phyloP scores from a whole-genome alignment of 2,329 filamentous ascomycete species.

The Aspergillus fijiensis region DNA sequence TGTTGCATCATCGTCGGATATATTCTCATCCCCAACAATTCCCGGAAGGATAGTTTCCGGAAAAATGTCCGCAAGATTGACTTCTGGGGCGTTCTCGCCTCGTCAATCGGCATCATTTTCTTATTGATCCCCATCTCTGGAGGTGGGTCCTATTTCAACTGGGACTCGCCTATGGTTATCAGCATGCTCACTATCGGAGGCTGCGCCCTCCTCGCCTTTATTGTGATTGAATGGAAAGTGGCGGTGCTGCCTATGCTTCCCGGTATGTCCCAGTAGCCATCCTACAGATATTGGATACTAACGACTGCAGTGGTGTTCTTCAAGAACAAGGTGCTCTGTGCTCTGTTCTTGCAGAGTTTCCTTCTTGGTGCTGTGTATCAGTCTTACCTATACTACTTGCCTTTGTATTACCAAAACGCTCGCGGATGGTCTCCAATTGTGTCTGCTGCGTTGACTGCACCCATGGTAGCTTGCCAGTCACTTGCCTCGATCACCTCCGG shows the following conservation, averaged over 20 bases:
- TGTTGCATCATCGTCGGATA: slow-evolving; percentile 49
- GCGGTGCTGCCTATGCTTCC: slow-evolving; percentile 61
- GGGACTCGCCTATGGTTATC: slow-evolving; percentile 59
- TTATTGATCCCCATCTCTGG: slow-evolving; percentile 64
- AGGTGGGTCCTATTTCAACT: slow-evolving; percentile 58
- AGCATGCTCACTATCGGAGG: slow-evolving; percentile 57
- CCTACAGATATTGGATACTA: neutral
- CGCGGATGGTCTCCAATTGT: slow-evolving; percentile 45
- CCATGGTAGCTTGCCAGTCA: slow-evolving; percentile 51
- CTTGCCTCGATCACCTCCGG: slow-evolving; percentile 47
- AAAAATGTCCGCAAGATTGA: slow-evolving; percentile 59
- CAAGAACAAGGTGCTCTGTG: slow-evolving; percentile 52
- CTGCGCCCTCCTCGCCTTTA: slow-evolving; percentile 49
- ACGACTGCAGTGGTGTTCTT: slow-evolving; percentile 49
- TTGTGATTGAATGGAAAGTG: slow-evolving; percentile 57
- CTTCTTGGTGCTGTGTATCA: slow-evolving; percentile 62
- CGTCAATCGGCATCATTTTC: slow-evolving; percentile 58
- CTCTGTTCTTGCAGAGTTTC: slow-evolving; percentile 60
- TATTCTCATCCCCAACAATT: slow-evolving; percentile 54
- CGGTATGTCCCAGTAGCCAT: slow-evolving; percentile 22
- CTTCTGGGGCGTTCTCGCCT: slow-evolving; percentile 56
- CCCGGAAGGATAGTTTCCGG: slow-evolving; percentile 47
- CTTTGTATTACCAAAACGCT: slow-evolving; percentile 62
- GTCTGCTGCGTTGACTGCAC: slow-evolving; percentile 54
- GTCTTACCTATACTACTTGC: slow-evolving; percentile 60